phyloP scores from a whole-genome alignment of 2,329 filamentous ascomycete species.

The Talaromyces verruculosus region DNA sequence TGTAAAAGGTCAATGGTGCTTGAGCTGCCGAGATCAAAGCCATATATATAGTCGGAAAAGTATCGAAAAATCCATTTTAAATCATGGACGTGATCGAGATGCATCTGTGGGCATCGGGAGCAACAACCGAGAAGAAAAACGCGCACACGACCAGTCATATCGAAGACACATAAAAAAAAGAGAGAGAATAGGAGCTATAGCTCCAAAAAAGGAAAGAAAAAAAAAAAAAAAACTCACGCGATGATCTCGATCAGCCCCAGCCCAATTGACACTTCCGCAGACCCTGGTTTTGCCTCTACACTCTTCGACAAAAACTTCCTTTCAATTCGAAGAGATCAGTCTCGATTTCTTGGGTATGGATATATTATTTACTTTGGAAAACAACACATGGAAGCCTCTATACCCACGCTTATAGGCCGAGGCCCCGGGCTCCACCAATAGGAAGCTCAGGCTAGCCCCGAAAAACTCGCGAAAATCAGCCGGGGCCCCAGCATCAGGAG shows the following conservation, averaged over 20 bases:
- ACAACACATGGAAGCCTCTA: background rate
- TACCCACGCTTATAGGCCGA: background rate
- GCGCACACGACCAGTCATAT: background rate
- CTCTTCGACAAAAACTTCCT: background rate
- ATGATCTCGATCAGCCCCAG: background rate
- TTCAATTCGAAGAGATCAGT: background rate
- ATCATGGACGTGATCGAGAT: background rate
- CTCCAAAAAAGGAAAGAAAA: background rate
- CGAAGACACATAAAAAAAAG: background rate
- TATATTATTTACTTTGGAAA: background rate
- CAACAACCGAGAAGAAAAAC: background rate
- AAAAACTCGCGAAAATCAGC: constrained; percentile 1
- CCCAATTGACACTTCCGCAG: background rate
- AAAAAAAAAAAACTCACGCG: background rate
- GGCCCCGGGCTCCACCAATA: background rate
- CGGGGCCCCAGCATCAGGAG: constrained; percentile 1
- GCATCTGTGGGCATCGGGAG: background rate
- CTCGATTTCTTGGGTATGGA: background rate
- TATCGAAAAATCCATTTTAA: background rate
- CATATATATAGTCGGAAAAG: background rate
- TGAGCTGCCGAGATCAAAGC: background rate
- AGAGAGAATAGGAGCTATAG: background rate
- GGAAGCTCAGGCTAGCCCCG: background rate
- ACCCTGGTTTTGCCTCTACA: background rate
- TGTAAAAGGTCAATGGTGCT: background rate